Base-by-base conservation (phyloP, 805 yeast species). In the Kregervanrija delftensis region DNA sequence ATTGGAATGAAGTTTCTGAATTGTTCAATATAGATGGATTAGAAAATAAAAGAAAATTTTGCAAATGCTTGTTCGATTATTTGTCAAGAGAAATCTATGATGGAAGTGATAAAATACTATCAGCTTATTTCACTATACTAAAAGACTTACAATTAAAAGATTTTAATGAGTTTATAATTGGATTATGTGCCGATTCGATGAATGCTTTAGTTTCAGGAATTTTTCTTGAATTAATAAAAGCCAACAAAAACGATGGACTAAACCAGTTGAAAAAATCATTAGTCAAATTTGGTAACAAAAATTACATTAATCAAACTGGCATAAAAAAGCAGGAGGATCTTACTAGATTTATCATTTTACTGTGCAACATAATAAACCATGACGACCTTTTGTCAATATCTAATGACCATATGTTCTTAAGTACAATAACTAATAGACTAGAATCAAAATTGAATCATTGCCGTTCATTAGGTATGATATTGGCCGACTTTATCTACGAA, bases 351-450 rank as follows among this genome's bases (percentile, higher is more conserved):
- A 55, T 82, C 2, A 54, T 79, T 5, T 49, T 74, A 34, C 37
- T 74, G 36, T 28, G 68, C 13, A 46, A 52, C 1, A 54, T 60
- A 11, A 36, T 60, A 0, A 49, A 57, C 2, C 49, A 54, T 1
- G 53, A 49, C 0, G 51, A 58, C 15, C 48, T 71, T 0, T 38
- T 43, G 9, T 52, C 47, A 1, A 16, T 79, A 2, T 57, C 77
- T 4, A 58, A 54, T 11, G 62, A 69, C 8, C 43, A 62, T 2
- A 43, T 42, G 0, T 81, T 82, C 52, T 57, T 82, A 12, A 56
- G 65, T 17, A 71, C 77, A 0, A 67, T 84, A n/a, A 73, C 84
- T 0, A 63, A 68, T 41, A 66, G 82, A 33, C 65, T 84, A n/a
- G 70, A 69, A 22, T 74, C 83, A 0, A 68, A 69, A 38, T 68